Evolutionary conservation across 345 rosid genomes (phyloP), one percentile per base, ranked within the genome.

Genomic region (Aquilaria malaccensis): DNA sequence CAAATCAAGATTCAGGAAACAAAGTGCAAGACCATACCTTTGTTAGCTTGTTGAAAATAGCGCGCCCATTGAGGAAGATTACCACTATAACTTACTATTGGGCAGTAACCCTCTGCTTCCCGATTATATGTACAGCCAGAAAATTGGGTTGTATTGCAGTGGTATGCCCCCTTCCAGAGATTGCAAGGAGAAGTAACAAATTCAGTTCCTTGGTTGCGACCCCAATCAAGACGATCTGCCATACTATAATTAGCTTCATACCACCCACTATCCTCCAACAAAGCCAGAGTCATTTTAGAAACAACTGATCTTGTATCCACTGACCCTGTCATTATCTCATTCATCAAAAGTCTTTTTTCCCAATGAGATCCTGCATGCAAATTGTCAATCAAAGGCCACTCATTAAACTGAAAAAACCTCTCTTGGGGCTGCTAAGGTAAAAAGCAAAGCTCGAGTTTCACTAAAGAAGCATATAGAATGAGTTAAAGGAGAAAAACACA

Each of bases 91-190:
- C 79, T 94, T 69, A 94, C 78, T 64, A 94, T 91, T 55, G 99
- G 99, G 68, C 99, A 94, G 70, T 94, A 94, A 59, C 99, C 99
- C 76, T 94, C 99, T 53, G 97, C 99, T 76, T 94, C 96, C 78
- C 99, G 85, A 77, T 91, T 91, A 73, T 88, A 91, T 69, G 99
- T 94, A 76, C 99, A 94, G 31, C 99, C 99, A 31, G 99, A 94
- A 68, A 86, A 72, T 68, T 82, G 95, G 56, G 96, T 79, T 43
- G 93, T 83, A 77, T 94, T 94, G 84, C 99, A 94, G 68, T 77
- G 93, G 68, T 94, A 94, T 59, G 96, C 88, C 37, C 93, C 99
- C 78, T 88, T 86, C 99, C 99, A 94, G 68, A 80, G 81, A 77
- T 94, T 88, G 77, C 99, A 94, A 33, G 95, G 91, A 48, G 79